Percentiles rank a stretch among this genome's conserved stretches.
phyloP scores from a whole-genome alignment of 495 filamentous ascomycete genomes.

The Xylaria bambusicola region DNA sequence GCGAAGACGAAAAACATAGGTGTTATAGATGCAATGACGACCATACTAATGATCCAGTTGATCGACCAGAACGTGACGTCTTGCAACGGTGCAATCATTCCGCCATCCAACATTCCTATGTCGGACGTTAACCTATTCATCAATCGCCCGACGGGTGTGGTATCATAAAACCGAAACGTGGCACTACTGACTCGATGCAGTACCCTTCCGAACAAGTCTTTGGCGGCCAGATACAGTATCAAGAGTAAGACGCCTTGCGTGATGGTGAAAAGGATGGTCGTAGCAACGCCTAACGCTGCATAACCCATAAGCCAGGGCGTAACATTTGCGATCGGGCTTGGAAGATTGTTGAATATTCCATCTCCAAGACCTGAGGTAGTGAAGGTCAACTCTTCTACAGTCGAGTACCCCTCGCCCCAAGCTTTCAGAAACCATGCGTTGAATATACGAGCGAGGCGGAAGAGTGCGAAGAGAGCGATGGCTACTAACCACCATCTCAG shows the following conservation, averaged over 20 bases:
- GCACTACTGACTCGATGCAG: slow-evolving; percentile 71
- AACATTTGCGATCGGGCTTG: slow-evolving; percentile 66
- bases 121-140: slow-evolving; percentile 88
- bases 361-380: slow-evolving; percentile 16
- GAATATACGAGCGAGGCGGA: slow-evolving; percentile 59
- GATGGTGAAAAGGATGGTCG: slow-evolving; percentile 56
- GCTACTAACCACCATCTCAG: slow-evolving; percentile 69
- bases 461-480: slow-evolving; percentile 58
- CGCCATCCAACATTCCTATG: slow-evolving; percentile 79
- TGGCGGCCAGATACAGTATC: slow-evolving; percentile 75
- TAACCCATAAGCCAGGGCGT: slow-evolving; percentile 73
- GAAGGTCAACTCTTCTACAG: neutral
- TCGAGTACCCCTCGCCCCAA: slow-evolving; percentile 77
- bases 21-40: slow-evolving; percentile 74
- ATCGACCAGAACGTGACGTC: slow-evolving; percentile 64
- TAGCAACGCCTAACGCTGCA: slow-evolving; percentile 58
- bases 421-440: slow-evolving; percentile 81
- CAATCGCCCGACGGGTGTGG: slow-evolving; percentile 77
- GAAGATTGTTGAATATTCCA: slow-evolving; percentile 56
- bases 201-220: slow-evolving; percentile 66
- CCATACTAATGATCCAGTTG: slow-evolving; percentile 68
- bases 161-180: slow-evolving; percentile 85
- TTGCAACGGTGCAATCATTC: slow-evolving; percentile 70
- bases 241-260: slow-evolving; percentile 63
- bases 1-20: slow-evolving; percentile 74